Evolutionary conservation across 2,329 filamentous ascomycete species (phyloP), one percentile per base, ranked within the genome.

Genomic region (Ophioceras dolichostomum): DNA sequence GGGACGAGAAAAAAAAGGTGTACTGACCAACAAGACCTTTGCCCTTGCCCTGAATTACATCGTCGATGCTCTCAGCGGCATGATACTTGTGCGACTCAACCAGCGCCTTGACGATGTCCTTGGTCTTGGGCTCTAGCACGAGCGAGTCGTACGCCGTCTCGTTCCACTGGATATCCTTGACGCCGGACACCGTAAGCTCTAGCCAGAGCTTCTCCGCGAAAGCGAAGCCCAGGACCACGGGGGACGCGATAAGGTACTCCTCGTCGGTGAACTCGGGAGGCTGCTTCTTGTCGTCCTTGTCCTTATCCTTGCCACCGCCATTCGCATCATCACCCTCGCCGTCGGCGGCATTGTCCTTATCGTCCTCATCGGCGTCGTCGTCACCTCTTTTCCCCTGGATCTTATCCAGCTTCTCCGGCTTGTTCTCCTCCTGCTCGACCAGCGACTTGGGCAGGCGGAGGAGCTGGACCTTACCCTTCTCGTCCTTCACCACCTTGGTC

Each of bases 201-300:
- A 94, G 70, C 88, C 87, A 95, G 9, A 85, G 66, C 59, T 94
- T 94, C 58, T 94, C 85, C 1, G 75, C 76, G 54, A 94, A 93
- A 1, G 84, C 76, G 49, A 94, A 94, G 0, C 87, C 88, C 2
- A 93, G 70, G 0, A 94, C 83, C 1, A 93, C 78, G 0, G 87
- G 82, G 2, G 83, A 89, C 2, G 86, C 79, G 34, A 93, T 79
- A 5, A 94, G 64, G 18, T 91, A 79, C 47, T 94, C 83, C 43
- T 93, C 85, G 34, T 91, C 83, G 0, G 71, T 82, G 53, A 91
- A 88, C 16, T 72, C 64, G 2, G 68, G 68, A 4, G 54, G 43
- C 13, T 47, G 46, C 38, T 57, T 58, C 28, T 60, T 43, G n/a
- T 55, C 51, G 4, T 49, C 50, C 3, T 52, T 48, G 10, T 49